Conservation (phyloP, 306 rosid genomes). For the Gillenia trifoliata region DNA sequence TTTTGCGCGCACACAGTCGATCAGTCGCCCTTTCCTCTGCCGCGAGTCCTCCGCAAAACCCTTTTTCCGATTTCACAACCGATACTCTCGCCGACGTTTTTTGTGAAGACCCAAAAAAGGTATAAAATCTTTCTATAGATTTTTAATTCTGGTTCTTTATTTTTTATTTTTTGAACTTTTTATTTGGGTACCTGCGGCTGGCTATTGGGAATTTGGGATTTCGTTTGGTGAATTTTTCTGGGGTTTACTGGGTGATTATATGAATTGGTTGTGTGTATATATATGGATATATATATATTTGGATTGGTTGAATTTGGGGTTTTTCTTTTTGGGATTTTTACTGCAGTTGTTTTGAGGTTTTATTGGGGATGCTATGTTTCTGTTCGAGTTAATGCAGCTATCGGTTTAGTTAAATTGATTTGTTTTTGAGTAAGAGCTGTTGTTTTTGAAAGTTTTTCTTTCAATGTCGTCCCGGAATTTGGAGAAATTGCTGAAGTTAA, state of each 20-base stretch:
- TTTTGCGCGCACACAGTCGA: neutral
- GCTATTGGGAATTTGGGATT: neutral
- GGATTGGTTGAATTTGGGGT: neutral
- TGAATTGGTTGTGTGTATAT: neutral
- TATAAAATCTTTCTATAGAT: neutral
- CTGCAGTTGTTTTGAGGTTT: neutral
- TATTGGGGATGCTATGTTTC: neutral
- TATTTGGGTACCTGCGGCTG: neutral
- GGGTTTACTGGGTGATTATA: neutral
- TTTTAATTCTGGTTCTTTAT: neutral
- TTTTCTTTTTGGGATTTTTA: neutral
- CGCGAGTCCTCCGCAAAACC: neutral
- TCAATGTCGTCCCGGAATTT: neutral
- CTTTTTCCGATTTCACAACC: neutral
- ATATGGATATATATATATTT: neutral
- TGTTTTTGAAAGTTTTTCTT: neutral
- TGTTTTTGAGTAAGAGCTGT: neutral
- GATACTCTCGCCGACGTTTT: neutral
- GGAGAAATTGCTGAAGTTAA: neutral
- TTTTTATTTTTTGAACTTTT: neutral
- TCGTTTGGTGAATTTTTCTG: neutral
- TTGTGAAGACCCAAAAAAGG: neutral
- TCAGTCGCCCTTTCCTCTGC: neutral
- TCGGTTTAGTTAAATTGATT: neutral
- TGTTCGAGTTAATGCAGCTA: neutral